Percentiles rank a stretch among this genome's conserved stretches.
These are phyloP conservation scores for Cyathus striatus DNA, from an alignment of 768 basidiomycete species.

Conservation along the genomic window DNA sequence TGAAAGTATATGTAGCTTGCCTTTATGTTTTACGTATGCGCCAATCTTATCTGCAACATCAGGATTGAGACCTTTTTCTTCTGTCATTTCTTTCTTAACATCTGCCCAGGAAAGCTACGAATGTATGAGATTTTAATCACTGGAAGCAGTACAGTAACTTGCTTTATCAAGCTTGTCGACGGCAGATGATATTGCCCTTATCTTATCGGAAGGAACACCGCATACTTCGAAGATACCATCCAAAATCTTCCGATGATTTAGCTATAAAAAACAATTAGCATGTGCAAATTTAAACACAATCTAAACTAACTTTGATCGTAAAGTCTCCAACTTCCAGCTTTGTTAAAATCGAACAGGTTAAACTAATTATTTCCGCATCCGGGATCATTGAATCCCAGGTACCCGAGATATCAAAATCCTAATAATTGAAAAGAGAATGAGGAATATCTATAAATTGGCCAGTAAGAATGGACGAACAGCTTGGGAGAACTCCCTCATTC, in stretches of 20 bases:
- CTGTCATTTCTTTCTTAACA: conserved; percentile 94
- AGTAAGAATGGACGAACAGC: conserved; percentile 54
- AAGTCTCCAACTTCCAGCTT: conserved; percentile 91
- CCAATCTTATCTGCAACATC: conserved; percentile 90
- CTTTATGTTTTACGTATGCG: conserved; percentile 94
- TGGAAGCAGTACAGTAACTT: too few species aligned
- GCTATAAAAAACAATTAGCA: too few species aligned
- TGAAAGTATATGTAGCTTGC: too few species aligned
- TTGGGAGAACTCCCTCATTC: conserved; percentile 98
- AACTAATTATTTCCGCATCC: conserved; percentile 84
- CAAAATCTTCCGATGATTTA: conserved; percentile 94
- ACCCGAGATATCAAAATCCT: conserved; percentile 97
- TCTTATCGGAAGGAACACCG: conserved; percentile 88
- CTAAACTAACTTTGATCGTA: conserved; percentile 89
- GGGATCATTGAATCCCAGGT: conserved; percentile 96
- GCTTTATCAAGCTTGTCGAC: conserved; percentile 99
- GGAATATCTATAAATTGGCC: background rate
- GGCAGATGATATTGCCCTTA: conserved; percentile 88
- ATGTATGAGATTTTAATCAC: too few species aligned
- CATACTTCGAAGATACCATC: conserved; percentile 97
- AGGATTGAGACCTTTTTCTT: conserved; percentile 84
- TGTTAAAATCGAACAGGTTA: conserved; percentile 76
- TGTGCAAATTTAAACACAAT: too few species aligned
- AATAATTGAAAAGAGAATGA: background rate
- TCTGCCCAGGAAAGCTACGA: conserved; percentile 88